phyloP scores from a whole-genome alignment of 805 yeast genomes.

The Monosporozyma unispora region DNA sequence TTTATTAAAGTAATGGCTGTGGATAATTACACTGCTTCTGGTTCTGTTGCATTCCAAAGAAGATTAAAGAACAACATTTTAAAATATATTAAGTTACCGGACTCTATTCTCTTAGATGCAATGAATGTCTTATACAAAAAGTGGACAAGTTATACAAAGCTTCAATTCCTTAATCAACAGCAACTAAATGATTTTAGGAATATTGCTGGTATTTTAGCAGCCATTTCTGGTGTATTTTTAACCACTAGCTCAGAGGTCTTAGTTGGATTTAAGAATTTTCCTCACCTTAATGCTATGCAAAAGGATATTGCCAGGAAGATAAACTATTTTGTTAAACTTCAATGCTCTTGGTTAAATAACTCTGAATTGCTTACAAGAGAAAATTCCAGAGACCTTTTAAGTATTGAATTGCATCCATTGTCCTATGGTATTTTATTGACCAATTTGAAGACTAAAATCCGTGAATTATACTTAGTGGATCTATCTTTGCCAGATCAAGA shows the following conservation, averaged over 20 bases:
- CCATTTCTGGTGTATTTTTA: constrained; percentile 56
- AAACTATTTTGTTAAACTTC: constrained; percentile 40
- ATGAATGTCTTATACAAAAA: constrained; percentile 31
- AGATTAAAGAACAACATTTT: constrained; percentile 40
- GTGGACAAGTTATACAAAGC: constrained; percentile 16
- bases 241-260: constrained; percentile 17
- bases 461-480: constrained; percentile 16
- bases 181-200: constrained; percentile 45
- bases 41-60: constrained; percentile 65
- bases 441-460: constrained; percentile 33
- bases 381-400: constrained; percentile 57
- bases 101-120: constrained; percentile 23
- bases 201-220: constrained; percentile 63
- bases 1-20: constrained; percentile 38
- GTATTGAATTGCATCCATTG: constrained; percentile 51
- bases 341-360: constrained; percentile 38
- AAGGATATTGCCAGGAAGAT: constrained; percentile 30
- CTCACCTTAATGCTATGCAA: constrained; percentile 13
- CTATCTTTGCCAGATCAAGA: constrained; percentile 12
- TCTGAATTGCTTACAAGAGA: constrained; percentile 50
- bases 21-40: constrained; percentile 55
- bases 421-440: constrained; percentile 39
- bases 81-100: constrained; percentile 17
- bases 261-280: constrained; percentile 4
- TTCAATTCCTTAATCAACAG: constrained; percentile 22